phyloP scores from a whole-genome alignment of 257 asterid genomes.

The Catharanthus roseus region DNA sequence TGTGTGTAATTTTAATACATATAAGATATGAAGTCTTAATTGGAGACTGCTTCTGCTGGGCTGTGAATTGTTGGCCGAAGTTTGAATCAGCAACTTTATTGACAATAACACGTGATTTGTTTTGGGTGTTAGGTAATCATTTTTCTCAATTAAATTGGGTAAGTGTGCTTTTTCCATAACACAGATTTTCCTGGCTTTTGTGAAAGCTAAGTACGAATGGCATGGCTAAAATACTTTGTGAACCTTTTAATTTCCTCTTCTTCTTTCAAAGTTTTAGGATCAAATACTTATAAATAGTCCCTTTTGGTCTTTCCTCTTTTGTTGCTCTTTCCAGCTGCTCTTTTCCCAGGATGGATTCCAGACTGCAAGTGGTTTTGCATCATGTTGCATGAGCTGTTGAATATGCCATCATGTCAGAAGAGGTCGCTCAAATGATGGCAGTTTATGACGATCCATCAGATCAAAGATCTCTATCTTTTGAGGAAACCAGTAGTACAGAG shows the following conservation, averaged over 20 bases:
- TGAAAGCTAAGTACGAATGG: too few relatives aligned
- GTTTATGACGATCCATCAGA: constrained; percentile 76
- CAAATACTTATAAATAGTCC: background rate
- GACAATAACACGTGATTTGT: too few relatives aligned
- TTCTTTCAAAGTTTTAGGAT: background rate
- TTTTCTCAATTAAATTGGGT: too few relatives aligned
- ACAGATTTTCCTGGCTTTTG: too few relatives aligned
- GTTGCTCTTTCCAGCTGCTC: background rate
- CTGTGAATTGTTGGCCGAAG: too few relatives aligned
- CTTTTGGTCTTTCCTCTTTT: background rate
- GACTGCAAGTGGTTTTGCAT: constrained; percentile 24
- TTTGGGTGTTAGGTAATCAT: too few relatives aligned
- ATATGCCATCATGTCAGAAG: constrained; percentile 61
- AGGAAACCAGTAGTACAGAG: constrained; percentile 82
- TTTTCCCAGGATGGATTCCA: constrained; percentile 10
- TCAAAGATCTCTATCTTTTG: constrained; percentile 78
- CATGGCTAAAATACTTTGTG: too few relatives aligned
- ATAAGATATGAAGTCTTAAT: too few relatives aligned
- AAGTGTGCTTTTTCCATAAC: too few relatives aligned
- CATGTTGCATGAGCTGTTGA: constrained; percentile 19
- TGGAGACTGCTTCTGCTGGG: too few relatives aligned
- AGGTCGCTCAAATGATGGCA: constrained; percentile 65
- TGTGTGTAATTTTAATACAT: too few relatives aligned
- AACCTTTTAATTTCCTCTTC: background rate
- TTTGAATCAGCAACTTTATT: background rate